These are phyloP conservation scores for Canavalia gladiata DNA, from an alignment of 306 rosid species.

Conservation along the genomic window DNA sequence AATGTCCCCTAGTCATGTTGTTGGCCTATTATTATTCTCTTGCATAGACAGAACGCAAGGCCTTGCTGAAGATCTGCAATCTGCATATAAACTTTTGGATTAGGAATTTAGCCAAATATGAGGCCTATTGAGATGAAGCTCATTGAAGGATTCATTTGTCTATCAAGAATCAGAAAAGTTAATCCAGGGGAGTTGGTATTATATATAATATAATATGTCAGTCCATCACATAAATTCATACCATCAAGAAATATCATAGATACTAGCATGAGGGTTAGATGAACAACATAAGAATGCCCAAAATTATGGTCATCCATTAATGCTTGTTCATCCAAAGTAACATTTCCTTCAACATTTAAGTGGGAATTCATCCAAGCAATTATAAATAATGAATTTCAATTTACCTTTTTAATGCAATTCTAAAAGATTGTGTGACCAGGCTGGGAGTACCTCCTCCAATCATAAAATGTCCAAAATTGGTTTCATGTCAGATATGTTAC, in stretches of 20 bases:
- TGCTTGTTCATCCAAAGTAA: slow-evolving; percentile 17
- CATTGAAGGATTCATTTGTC: slow-evolving; percentile 52
- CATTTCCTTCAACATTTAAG: slow-evolving; percentile 5
- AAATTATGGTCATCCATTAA: neutral
- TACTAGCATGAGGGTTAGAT: slow-evolving; percentile 9
- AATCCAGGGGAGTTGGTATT: slow-evolving; percentile 32
- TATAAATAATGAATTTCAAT: neutral
- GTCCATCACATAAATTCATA: slow-evolving; percentile 10
- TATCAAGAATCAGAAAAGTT: slow-evolving; percentile 11
- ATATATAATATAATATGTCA: slow-evolving; percentile 22
- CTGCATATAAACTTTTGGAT: slow-evolving; percentile 43
- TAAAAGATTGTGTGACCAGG: slow-evolving; percentile 5
- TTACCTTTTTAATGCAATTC: slow-evolving; percentile 7
- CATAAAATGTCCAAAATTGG: slow-evolving; percentile 51
- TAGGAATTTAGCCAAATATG: slow-evolving; percentile 54
- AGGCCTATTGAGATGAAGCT: slow-evolving; percentile 55
- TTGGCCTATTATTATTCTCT: slow-evolving; percentile 62
- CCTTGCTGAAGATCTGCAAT: slow-evolving; percentile 53
- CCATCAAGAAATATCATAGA: slow-evolving; percentile 3
- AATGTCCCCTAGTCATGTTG: slow-evolving; percentile 72
- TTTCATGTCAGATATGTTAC: slow-evolving; percentile 44
- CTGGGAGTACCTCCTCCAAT: slow-evolving; percentile 22
- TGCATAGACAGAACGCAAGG: slow-evolving; percentile 60
- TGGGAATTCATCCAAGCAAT: slow-evolving; percentile 16
- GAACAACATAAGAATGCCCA: slow-evolving; percentile 14